These are phyloP conservation scores for Acrocalymma vagum DNA, from an alignment of 2,329 filamentous ascomycete genomes.

Conservation along the genomic window DNA sequence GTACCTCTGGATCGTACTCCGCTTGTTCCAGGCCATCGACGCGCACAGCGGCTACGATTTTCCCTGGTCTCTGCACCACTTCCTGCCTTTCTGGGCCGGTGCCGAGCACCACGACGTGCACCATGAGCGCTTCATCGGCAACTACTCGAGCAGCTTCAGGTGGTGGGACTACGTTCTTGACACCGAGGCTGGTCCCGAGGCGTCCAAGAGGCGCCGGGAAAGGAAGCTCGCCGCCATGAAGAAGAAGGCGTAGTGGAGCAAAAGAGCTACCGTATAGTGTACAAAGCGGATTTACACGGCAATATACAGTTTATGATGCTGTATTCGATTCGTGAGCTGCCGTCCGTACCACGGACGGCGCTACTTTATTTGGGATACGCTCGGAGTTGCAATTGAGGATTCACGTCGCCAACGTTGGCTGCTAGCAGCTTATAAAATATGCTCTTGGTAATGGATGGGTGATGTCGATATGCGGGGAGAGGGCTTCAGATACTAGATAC, in stretches of 20 bases:
- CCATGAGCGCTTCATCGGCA: conserved; percentile 97
- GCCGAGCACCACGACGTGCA: conserved; percentile 95
- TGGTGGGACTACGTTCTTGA: conserved; percentile 97
- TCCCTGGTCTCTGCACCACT: conserved; percentile 92
- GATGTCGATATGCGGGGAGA: conserved; percentile 5
- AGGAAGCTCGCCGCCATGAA: conserved; percentile 70
- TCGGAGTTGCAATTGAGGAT: conserved; percentile 17
- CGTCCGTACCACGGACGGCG: not conserved
- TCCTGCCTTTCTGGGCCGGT: conserved; percentile 95
- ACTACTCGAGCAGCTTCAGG: conserved; percentile 94
- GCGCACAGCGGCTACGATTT: conserved; percentile 97
- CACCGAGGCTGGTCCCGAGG: conserved; percentile 88
- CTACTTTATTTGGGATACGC: conserved; percentile 7
- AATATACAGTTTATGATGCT: not conserved
- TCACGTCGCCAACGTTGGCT: conserved; percentile 7
- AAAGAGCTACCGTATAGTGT: no score
- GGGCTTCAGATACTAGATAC: conserved; percentile 13
- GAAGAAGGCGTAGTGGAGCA: conserved; percentile 59
- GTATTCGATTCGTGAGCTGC: conserved; percentile 4
- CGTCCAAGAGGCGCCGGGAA: conserved; percentile 81
- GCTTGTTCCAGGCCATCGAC: conserved; percentile 97
- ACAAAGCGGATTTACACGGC: no score
- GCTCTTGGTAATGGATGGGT: conserved; percentile 18
- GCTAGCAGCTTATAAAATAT: conserved; percentile 6
- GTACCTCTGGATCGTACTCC: conserved; percentile 92